Evolutionary conservation across 2,329 filamentous ascomycete species (phyloP).

Genomic region (Coniella lustricola): DNA sequence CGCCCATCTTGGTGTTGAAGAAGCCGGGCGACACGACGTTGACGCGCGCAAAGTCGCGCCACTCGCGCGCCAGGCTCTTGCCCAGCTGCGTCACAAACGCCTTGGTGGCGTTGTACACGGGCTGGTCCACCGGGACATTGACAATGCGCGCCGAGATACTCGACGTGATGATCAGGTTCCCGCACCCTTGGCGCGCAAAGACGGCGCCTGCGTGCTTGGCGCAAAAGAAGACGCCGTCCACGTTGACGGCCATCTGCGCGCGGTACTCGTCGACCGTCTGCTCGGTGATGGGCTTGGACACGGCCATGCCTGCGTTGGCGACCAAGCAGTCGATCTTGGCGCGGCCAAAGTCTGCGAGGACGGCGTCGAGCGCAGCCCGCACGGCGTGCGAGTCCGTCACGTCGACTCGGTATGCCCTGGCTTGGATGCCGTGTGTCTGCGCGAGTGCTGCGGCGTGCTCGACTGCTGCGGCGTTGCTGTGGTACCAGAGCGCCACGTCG

Average conservation of each 20-base stretch:
- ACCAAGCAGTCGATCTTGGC: conserved; percentile 36
- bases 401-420: conserved; percentile 37
- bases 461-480: conserved; percentile 22
- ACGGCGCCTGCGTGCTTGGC: conserved; percentile 37
- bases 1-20: conserved; percentile 50
- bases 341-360: conserved; percentile 33
- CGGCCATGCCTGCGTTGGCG: conserved; percentile 41
- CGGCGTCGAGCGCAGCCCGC: conserved; percentile 25
- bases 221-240: conserved; percentile 41
- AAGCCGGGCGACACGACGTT: conserved; percentile 26
- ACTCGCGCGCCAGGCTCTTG: conserved; percentile 48
- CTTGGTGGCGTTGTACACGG: conserved; percentile 51
- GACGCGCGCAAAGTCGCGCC: conserved; percentile 14
- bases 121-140: conserved; percentile 44
- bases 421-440: conserved; percentile 31
- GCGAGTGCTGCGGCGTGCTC: conserved; percentile 31
- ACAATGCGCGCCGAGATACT: conserved; percentile 44
- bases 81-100: conserved; percentile 49
- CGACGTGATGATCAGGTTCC: conserved; percentile 46
- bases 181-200: conserved; percentile 35
- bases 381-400: conserved; percentile 34
- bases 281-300: conserved; percentile 48
- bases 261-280: conserved; percentile 44
- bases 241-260: conserved; percentile 46
- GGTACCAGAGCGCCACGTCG: conserved; percentile 34